A percentile compares a stretch with the other conserved stretches of the same genome.
phyloP scores from a whole-genome alignment of 495 filamentous ascomycete species.

The Monascus purpureus region DNA sequence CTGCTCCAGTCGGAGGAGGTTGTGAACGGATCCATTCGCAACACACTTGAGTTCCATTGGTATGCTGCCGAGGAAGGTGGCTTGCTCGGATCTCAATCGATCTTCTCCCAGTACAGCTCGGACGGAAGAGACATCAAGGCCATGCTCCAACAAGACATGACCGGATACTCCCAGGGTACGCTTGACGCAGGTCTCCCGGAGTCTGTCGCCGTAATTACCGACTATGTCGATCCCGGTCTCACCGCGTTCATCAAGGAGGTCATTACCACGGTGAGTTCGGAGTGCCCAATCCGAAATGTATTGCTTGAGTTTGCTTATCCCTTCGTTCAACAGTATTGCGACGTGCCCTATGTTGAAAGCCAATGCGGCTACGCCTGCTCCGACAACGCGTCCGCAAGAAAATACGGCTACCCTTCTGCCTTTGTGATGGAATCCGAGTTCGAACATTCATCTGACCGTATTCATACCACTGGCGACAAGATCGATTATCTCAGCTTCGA shows the following conservation, averaged over 20 bases:
- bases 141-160: conserved; percentile 99
- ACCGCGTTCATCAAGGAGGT: conserved; percentile 89
- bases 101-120: conserved; percentile 77
- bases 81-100: conserved; percentile 69
- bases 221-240: conserved; percentile 71
- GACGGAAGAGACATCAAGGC: conserved; percentile 68
- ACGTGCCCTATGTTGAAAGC: conserved; percentile 78
- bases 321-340: conserved; percentile 51
- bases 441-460: conserved; percentile 70
- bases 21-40: conserved; percentile 37
- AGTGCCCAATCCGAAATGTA: background rate
- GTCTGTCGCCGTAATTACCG: conserved; percentile 83
- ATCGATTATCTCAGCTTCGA: conserved; percentile 85
- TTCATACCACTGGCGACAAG: conserved; percentile 80
- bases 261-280: conserved; percentile 48
- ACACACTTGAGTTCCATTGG: conserved; percentile 95
- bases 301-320: background rate
- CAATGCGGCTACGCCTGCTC: conserved; percentile 97
- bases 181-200: conserved; percentile 72
- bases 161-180: conserved; percentile 74
- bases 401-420: conserved; percentile 87
- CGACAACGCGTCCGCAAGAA: conserved; percentile 91
- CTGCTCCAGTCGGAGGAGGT: conserved; percentile 43
- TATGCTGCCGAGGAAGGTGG: conserved; percentile 90
- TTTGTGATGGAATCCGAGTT: conserved; percentile 93